A percentile compares a stretch with the other conserved stretches of the same genome.
These are phyloP conservation scores for Letharia lupina DNA, from an alignment of 495 filamentous ascomycete species.

Conservation along the genomic window DNA sequence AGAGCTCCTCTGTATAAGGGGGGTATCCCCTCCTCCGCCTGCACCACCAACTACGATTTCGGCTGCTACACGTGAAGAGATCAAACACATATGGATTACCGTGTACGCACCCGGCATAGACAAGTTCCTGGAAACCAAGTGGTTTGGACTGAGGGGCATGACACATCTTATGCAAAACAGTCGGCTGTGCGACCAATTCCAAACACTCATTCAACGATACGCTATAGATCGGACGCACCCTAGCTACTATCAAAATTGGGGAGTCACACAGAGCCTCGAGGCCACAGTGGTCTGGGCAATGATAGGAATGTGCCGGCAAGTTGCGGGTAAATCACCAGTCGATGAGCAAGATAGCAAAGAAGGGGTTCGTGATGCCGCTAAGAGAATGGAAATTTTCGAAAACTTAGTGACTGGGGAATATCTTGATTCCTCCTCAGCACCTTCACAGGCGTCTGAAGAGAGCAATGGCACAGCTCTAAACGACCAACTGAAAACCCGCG, in stretches of 20 bases:
- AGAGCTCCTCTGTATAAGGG: constrained; percentile 63
- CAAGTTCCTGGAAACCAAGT: constrained; percentile 74
- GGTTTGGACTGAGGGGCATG: constrained; percentile 56
- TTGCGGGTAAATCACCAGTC: constrained; percentile 20
- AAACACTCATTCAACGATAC: constrained; percentile 47
- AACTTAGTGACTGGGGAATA: constrained; percentile 61
- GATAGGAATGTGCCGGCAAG: constrained; percentile 42
- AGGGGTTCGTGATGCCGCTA: constrained; percentile 51
- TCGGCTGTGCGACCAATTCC: constrained; percentile 53
- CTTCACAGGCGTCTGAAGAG: constrained; percentile 32
- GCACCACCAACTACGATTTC: constrained; percentile 48
- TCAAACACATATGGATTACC: constrained; percentile 63
- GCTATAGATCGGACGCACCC: constrained; percentile 28
- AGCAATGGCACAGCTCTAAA: constrained; percentile 34
- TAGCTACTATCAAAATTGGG: constrained; percentile 38
- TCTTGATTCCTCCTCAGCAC: constrained; percentile 50
- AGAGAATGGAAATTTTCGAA: constrained; percentile 66
- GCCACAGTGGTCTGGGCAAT: constrained; percentile 65
- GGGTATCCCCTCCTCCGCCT: constrained; percentile 50
- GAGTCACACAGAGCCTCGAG: constrained; percentile 50
- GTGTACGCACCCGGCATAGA: constrained; percentile 72
- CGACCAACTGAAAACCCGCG: constrained; percentile 48
- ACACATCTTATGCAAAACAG: constrained; percentile 48
- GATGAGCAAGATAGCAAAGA: constrained; percentile 38
- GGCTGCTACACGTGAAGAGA: constrained; percentile 52